Evolutionary conservation across 495 filamentous ascomycete species (phyloP), one percentile per base, ranked within the genome.

Genomic region (Penicillium cosmopolitanum): DNA sequence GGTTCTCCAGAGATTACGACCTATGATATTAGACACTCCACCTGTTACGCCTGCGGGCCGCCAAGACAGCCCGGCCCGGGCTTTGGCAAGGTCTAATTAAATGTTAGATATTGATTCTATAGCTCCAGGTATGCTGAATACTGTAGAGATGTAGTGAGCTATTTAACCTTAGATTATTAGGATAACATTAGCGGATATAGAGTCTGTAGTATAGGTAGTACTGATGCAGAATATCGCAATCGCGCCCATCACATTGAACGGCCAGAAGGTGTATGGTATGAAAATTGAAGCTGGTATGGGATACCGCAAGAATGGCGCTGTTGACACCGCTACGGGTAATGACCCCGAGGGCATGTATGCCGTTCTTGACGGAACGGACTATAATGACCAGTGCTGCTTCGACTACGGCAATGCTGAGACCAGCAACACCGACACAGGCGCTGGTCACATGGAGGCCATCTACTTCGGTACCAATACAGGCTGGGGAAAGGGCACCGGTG

Each of bases 381-480:
- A 82, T 70, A 86, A 86, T 53, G 73, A 57, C 40, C 74, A 34
- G 23, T 86, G 84, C 74, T 86, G 84, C 73, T 86, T 83, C 62
- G 84, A 86, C 68, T 86, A 86, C 51, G 84, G 83, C 51, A 86
- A 86, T 46, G 83, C 83, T 36, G 84, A 86, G 71, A 79, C 73
- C 23, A 84, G 66, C 63, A 80, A 67, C 56, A 68, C 34, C 7
- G 83, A 85, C 58, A 85, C 82, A 1, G 84, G 84, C 43, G 74
- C 76, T 57, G 82, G 80, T 53, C 83, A 85, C 61, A 85, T 86
- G 84, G 84, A 86, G 68, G 81, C 83, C 35, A 80, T 86, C 66
- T 86, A 86, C 75, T 85, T 67, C 67, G 84, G 84, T 35, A 66
- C 66, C 56, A 72, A 58, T 64, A 79, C 71, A 12, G 55, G 38